Evolutionary conservation across 75 land plant genomes (phyloP), one percentile per base, ranked within the genome.

Genomic region (Cunninghamia lanceolata): DNA sequence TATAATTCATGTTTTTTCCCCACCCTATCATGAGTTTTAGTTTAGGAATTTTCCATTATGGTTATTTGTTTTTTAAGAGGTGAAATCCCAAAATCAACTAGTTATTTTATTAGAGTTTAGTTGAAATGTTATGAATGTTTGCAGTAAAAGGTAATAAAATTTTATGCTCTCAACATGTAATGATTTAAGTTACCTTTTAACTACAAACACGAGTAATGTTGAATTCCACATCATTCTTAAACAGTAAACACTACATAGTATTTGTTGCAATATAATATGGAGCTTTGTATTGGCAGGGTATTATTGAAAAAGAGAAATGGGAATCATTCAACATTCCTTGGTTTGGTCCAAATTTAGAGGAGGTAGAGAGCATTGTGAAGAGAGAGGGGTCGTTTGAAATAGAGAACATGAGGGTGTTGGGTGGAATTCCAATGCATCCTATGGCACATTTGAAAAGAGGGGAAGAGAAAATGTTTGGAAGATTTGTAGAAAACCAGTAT

Each of bases 301-400:
- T 9, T 10, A 9, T 46, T n/a, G n/a, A n/a, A n/a, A n/a, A n/a
- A n/a, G n/a, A n/a, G n/a, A n/a, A n/a, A n/a, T n/a, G n/a, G n/a
- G n/a, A n/a, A n/a, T n/a, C n/a, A n/a, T n/a, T n/a, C n/a, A n/a
- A n/a, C 25, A 87, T 87, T 25, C 89, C 89, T 73, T 91, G 91
- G 45, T 94, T 90, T 75, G 90, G 91, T 70, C 93, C 94, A 56
- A 87, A 80, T 34, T 78, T 68, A 66, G 87, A 91, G 9, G 96
- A 93, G 75, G 45, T 93, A 17, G 87, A 87, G 82, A 86, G 84
- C 9, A 90, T 84, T 81, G 91, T 94, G 84, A 59, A 42, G 14
- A 88, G 63, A 50, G 91, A 93, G 70, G 90, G 88, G 0, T 87
- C 89, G 2, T 93, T 93, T 56, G 71, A 66, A 36, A 75, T 92